Evolutionary conservation across 176 grass and related monocot species (phyloP).

Genomic region (Alloteropsis semialata): DNA sequence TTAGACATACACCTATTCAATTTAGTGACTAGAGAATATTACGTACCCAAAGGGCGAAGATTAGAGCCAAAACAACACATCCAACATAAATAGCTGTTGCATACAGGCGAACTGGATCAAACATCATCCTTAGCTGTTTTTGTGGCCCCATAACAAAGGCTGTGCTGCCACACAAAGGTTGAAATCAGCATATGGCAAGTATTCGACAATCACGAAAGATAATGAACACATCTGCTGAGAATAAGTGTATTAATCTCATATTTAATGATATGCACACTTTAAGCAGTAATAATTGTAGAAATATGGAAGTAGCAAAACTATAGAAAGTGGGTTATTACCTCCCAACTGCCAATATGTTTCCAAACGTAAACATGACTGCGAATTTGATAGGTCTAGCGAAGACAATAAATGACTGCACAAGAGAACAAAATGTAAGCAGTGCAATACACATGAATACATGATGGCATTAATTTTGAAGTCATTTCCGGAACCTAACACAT

Average conservation of each 20-base stretch:
- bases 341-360: slow-evolving; percentile 86
- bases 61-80: slow-evolving; percentile 75
- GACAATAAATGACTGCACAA: slow-evolving; percentile 69
- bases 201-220: slow-evolving; percentile 1
- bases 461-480: not conserved
- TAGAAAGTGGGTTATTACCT: slow-evolving; percentile 47
- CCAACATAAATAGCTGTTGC: slow-evolving; percentile 73
- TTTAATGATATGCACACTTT: not conserved
- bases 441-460: not conserved
- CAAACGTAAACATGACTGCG: slow-evolving; percentile 79
- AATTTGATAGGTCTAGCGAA: slow-evolving; percentile 87
- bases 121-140: slow-evolving; percentile 83
- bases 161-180: slow-evolving; percentile 72
- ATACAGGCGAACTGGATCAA: slow-evolving; percentile 77
- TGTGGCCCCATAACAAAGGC: slow-evolving; percentile 72
- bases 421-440: slow-evolving; percentile 17
- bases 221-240: not conserved
- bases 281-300: not conserved
- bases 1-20: not conserved
- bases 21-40: slow-evolving; percentile 27
- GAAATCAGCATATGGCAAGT: slow-evolving; percentile 39
- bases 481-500: not conserved
- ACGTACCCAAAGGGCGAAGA: slow-evolving; percentile 82
- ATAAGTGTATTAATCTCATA: not conserved
- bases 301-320: not conserved